Base-by-base conservation (phyloP, 108 stramenopile species). In the Schizochytrium sp. region DNA sequence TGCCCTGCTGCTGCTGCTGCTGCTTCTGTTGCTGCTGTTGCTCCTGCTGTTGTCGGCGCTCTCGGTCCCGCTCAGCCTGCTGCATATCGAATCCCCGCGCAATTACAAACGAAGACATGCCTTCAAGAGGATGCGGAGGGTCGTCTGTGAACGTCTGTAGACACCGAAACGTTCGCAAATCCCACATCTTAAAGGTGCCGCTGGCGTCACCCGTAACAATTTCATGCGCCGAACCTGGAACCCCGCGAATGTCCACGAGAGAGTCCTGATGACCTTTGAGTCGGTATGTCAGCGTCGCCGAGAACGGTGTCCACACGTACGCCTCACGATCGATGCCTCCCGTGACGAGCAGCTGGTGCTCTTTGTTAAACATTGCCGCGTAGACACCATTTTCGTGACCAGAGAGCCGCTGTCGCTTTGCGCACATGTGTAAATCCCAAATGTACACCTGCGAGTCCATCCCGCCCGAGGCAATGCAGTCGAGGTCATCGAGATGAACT, bases 281-380 rank as follows among this genome's bases (percentile, higher is more conserved):
- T 51, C 60, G 89, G 69, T 91, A 92, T 55, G 93, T 60, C 3
- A 94, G 88, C 5, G 90, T 92, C 41, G 91, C 90, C 5, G 92
- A 93, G 44, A 94, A 94, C n/a, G 93, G 93, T 6, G 91, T 91
- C 93, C 93, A 94, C 25, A 94, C 93, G 72, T 88, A 92, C 5
- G 93, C 93, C 34, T 93, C 93, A 87, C 93, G 93, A 72, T 94
- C 93, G 44, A 94, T 92, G 23, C 93, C 93, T 58, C 91, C 92
- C 21, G 88, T 72, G 28, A 94, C 41, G 19, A 94, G 89, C 58
- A 93, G 90, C 5, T 91, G 88, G 51, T 93, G 92, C 44, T 89
- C 83, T 21, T 91, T 47, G 93, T 92, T 92, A 47, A 93, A 94
- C 45, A 69, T 76, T 44, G 93, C 53, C 28, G 91, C 69, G 72